phyloP scores from a whole-genome alignment of 2,329 filamentous ascomycete species.

The Fusarium floridanum region DNA sequence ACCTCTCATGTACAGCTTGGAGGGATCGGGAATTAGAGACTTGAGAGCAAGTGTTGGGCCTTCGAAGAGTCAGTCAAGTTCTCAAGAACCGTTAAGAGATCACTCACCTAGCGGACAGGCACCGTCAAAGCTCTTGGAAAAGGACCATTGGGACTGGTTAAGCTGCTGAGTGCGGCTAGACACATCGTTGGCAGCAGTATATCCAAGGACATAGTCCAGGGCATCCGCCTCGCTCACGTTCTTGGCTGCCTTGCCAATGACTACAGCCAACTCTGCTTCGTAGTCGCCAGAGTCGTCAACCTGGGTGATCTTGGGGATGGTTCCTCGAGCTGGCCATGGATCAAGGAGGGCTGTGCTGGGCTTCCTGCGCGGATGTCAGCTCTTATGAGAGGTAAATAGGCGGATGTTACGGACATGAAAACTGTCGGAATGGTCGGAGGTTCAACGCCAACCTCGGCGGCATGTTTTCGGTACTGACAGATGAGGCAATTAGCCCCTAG shows the following conservation, averaged over 20 bases:
- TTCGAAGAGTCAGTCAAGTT: constrained; percentile 29
- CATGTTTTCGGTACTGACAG: constrained; percentile 52
- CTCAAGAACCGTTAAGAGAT: accelerated
- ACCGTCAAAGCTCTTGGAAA: constrained; percentile 71
- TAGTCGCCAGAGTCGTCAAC: constrained; percentile 68
- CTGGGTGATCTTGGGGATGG: constrained; percentile 64
- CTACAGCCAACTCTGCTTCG: constrained; percentile 69
- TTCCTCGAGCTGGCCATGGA: constrained; percentile 64
- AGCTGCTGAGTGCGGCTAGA: constrained; percentile 54
- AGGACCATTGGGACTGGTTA: constrained; percentile 52
- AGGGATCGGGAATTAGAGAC: constrained; percentile 68
- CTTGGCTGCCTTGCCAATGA: constrained; percentile 64
- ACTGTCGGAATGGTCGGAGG: constrained; percentile 68
- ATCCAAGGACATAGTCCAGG: constrained; percentile 72
- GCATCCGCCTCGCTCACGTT: constrained; percentile 70
- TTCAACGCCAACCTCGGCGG: constrained; percentile 63
- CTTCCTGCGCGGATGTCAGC: constrained; percentile 53
- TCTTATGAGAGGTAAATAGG: neutral
- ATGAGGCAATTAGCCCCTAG: neutral
- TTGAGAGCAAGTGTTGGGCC: constrained; percentile 76
- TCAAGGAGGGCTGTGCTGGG: constrained; percentile 66
- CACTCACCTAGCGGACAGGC: constrained; percentile 61
- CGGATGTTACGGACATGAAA: constrained; percentile 58
- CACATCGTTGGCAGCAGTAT: constrained; percentile 74
- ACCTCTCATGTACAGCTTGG: constrained; percentile 66